Conservation (phyloP, 441 rosid species). For the Jatropha podagrica region DNA sequence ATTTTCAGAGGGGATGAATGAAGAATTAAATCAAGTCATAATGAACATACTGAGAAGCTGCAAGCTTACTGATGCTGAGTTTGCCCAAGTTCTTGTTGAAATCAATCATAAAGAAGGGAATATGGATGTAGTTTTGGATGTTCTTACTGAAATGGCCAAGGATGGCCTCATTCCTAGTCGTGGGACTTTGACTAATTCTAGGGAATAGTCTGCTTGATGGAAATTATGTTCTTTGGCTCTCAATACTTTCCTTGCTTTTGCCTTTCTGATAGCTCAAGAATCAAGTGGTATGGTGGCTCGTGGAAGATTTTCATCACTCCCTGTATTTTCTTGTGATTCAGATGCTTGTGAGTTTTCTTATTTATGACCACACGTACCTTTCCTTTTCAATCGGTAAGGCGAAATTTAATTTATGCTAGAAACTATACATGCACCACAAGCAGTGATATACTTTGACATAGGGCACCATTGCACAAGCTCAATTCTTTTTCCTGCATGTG, state of each 20-base stretch:
- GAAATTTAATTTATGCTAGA: background rate
- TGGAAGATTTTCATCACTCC: background rate
- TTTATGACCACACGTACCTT: background rate
- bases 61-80: conserved; percentile 73
- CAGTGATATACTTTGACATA: background rate
- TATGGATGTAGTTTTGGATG: conserved; percentile 65
- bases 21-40: conserved; percentile 52
- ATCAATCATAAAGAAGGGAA: conserved; percentile 84
- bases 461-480: background rate
- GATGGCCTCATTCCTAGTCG: conserved; percentile 77
- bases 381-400: background rate
- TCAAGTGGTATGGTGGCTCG: background rate
- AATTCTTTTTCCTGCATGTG: background rate
- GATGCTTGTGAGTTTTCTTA: conserved; percentile 1
- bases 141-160: conserved; percentile 78
- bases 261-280: background rate
- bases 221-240: background rate
- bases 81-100: conserved; percentile 65
- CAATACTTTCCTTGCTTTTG: conserved; percentile 3
- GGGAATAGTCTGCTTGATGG: conserved; percentile 21
- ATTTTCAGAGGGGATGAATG: conserved; percentile 45
- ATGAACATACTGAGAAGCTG: conserved; percentile 60
- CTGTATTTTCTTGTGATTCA: background rate
- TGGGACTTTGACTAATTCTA: conserved; percentile 32
- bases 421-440: background rate